Base-by-base conservation (phyloP, 495 filamentous ascomycete species). In the Penicillium turbatum region DNA sequence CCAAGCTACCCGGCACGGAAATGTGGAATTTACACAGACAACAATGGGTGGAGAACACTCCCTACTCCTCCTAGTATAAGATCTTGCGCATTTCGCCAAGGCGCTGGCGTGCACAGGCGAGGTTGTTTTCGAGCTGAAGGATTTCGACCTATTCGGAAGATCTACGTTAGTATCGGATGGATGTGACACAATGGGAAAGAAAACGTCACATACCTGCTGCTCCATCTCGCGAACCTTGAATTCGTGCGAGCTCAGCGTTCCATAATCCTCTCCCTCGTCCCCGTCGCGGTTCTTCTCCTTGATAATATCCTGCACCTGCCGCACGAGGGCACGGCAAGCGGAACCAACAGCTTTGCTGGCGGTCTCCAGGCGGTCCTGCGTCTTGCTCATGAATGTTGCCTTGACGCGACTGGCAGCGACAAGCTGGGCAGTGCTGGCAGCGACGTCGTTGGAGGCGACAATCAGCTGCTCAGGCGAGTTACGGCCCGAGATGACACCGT, bases 181-280 rank as follows among this genome's bases (percentile, higher is more conserved):
- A 39, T 36, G 48, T 40, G 50, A 50, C 19, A 41, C 11, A 38
- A 29, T 43, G 54, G 58, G 44, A 51, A 59, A 17, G 55, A 30
- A 45, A 35, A 38, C 42, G 17, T 36, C 52, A 81, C 84, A 57
- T 78, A 96, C 92, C 89, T 98, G 95, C 71, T 98, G 95, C 75
- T 98, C 92, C 95, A 98, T 98, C 78, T 98, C 91, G 64, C 86
- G 81, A 12, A 96, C 90, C 77, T 98, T 98, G 79, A 98, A 97
- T 75, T 97, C 93, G 72, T 96, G 90, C 44, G 86, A 81, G 61
- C 88, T 90, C 32, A 97, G 74, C 70, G 88, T 88, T 0, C 79
- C 74, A 69, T 97, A 98, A 68, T 98, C 92, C 29, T 93, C 83
- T 9, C 62, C 59, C 30, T 96, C 95, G 16, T 72, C 74, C 19